Base-by-base conservation (phyloP, 129 eudicot genomes). In the Tanacetum coccineum region DNA sequence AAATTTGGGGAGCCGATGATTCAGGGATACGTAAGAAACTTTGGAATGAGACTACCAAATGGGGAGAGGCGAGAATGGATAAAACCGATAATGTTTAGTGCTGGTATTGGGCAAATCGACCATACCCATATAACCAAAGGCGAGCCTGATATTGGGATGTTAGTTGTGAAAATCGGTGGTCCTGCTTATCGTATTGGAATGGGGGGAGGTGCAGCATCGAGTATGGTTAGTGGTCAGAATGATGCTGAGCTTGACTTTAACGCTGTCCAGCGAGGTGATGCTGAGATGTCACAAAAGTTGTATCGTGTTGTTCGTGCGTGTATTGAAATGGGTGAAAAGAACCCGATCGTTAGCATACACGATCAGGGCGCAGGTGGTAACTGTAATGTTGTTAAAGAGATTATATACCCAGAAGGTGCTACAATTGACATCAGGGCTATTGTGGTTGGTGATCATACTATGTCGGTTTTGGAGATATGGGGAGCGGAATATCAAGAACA, bases 161-260 rank as follows among this genome's bases (percentile, higher is more conserved):
- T 92, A 28, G 98, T 92, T 70, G 96, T 88, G 12, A 92, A 92
- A 78, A 87, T 92, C 36, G 96, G 98, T 2, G 98, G 98, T 26
- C 98, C 98, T 4, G 96, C 98, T 10, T 92, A 92, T 79, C 85
- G 95, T 46, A 92, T 92, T 4, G 98, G 96, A 57, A 92, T 92
- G 98, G 98, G 98, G 48, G 98, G 98, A 42, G 98, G 98, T 71
- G 98, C 98, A 26, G 98, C 98, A 2, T 92, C 96, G 1, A 92
- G 98, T 70, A 92, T 92, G 96, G 96, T 92, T 64, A 88, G 95
- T 67, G 98, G 96, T 13, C 96, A 92, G 75, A 92, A 88, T 51
- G 89, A 88, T 15, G 95, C 92, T 19, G 96, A 92, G 78, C 89
- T 92, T 15, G 96, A 92, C 64, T 92, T 88, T 22, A 92, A 92